Base-by-base conservation (phyloP, 2,329 filamentous ascomycete species). In the Epichloe sylvatica region DNA sequence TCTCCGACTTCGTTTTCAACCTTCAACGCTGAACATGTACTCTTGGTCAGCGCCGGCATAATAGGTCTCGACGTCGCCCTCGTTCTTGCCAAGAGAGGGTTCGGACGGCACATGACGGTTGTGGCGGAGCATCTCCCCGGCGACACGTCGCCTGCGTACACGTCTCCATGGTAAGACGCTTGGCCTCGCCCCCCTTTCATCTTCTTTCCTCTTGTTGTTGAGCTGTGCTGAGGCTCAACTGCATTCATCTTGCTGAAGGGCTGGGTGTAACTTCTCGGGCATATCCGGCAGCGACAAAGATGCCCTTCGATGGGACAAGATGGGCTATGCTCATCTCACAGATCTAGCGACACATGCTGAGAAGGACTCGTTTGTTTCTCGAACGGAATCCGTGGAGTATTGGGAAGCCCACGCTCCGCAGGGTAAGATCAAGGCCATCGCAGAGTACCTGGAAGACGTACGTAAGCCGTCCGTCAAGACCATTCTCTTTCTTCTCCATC, bases 21-120 rank as follows among this genome's bases (percentile, higher is more conserved):
- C 30, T 30, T 30, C 30, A 30, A 30, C 30, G 30, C 30, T 11
- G 8, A 30, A 30, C 25, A 30, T 30, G 25, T 11, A 30, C 9
- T 30, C 30, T 9, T 30, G 9, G 30, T 4, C 30, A 75, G 75
- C 4, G 78, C 74, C 0, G 75, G 75, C 0, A 67, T 76, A 8
- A 74, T 76, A 11, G 75, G 73, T 4, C 59, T 67, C 19, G 69
- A 69, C 25, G 67, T 78, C 4, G 64, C 67, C 21, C 60, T 67
- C 37, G 57, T 65, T 34, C 69, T 71, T 3, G 69, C 68, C 3
- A 64, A 64, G 37, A 61, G 71, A 77, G 46, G 76, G 76, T 25
- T 59, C 76, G 61, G 61, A 1, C 55, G 53, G 1, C 52, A 54
- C 6, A 59, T 64, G n/a, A 70, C 67, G 3, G 58, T 71, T 11